Evolutionary conservation across 176 grass and related monocot genomes (phyloP), one percentile per base, ranked within the genome.

Genomic region (Eremochloa ophiuroides): DNA sequence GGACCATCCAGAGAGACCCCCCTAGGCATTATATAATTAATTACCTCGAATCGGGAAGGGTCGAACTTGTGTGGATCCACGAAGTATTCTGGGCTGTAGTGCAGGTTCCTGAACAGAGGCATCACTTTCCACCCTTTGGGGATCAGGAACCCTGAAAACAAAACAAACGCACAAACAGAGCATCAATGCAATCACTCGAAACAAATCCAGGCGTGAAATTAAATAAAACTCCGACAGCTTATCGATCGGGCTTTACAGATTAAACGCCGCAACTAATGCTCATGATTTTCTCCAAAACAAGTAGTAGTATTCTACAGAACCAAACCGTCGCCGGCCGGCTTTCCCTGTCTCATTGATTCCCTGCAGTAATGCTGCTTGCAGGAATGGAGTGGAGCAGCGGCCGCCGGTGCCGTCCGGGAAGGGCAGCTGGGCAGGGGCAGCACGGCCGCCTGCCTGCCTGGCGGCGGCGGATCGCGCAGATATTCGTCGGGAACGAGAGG

Each of bases 61-160:
- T 92, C 79, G 38, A 92, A 92, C 69, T 59, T 63, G 1, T 73
- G 70, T 17, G 90, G 90, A 16, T 87, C 80, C 6, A 20, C 1
- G 76, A 92, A 92, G 66, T 62, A 84, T 1, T 92, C 80, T 3
- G 84, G 82, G 69, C 55, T 87, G 75, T 77, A 76, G 18, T 92
- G 90, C 22, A 92, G 80, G 64, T 84, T 86, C 71, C 90, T 80
- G 58, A 92, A 89, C 40, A 92, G 81, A 51, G 90, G 90, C 90
- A 92, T 86, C 83, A 92, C 90, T 65, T 92, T 92, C 90, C 90
- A 92, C 28, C 90, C 90, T 47, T 89, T 92, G 13, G 90, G 90
- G 10, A 92, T 92, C 20, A 89, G 64, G 80, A 72, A 92, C 12
- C 90, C 90, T 92, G n/a, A n/a, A n/a, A n/a, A n/a, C n/a, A n/a